Conservation (phyloP, 1,284 basidiomycete species). For the Cystobasidiaceae sp. region DNA sequence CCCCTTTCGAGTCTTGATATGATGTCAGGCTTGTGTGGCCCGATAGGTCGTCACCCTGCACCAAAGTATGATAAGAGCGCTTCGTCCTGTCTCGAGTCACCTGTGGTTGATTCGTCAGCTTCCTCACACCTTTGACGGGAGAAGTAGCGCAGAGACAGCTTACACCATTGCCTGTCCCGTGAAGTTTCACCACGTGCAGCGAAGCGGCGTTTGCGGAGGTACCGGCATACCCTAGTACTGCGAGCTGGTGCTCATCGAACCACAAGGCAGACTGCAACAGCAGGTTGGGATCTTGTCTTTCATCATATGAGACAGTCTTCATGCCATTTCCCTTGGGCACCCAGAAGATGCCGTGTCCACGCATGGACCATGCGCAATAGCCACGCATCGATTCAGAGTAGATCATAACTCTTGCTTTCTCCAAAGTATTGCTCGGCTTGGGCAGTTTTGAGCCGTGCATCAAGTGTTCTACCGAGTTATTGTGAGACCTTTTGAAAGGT, state of each 20-base stretch:
- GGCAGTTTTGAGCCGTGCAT: conserved; percentile 2
- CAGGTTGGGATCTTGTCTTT: background rate
- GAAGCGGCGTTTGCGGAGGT: background rate
- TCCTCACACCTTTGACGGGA: no score
- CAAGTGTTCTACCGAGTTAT: background rate
- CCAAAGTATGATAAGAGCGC: background rate
- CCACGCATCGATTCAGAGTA: background rate
- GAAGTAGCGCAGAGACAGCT: no score
- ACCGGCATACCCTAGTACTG: background rate
- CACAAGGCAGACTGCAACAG: conserved; percentile 9
- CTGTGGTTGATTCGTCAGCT: no score
- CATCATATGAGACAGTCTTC: background rate
- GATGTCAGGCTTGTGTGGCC: background rate
- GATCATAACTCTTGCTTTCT: conserved; percentile 13
- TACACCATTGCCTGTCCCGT: no score
- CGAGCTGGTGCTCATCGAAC: conserved; percentile 3
- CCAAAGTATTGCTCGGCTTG: background rate
- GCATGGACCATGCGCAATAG: conserved; percentile 16
- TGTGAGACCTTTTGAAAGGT: background rate
- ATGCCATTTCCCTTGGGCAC: background rate
- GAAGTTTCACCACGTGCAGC: background rate
- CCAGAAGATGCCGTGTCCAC: conserved; percentile 8
- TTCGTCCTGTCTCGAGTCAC: no score
- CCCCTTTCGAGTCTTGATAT: background rate
- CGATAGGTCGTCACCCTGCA: background rate